Evolutionary conservation across 140 eudicot species (phyloP).

Genomic region (Senecio squalidus): DNA sequence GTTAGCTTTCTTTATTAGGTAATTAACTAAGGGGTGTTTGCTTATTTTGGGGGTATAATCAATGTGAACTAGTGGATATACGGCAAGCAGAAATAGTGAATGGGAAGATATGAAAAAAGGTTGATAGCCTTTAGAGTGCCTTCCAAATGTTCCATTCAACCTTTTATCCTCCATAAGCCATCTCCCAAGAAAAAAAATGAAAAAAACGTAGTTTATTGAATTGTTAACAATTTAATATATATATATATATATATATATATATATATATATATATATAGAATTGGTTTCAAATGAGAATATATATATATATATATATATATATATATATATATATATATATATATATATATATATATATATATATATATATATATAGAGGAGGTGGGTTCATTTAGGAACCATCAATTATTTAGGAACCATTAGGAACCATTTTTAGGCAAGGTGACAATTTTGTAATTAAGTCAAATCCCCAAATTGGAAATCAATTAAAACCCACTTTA

Average conservation of each 20-base stretch:
- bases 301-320: not conserved
- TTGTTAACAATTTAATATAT: not conserved
- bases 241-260: too few relatives aligned
- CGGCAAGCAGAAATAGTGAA: constrained; percentile 30
- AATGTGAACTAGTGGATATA: constrained; percentile 14
- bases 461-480: too few relatives aligned
- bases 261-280: too few relatives aligned
- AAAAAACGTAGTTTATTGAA: not conserved
- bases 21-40: constrained; percentile 29
- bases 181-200: not conserved
- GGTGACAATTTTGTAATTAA: too few relatives aligned
- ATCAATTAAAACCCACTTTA: too few relatives aligned
- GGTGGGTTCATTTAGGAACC: too few relatives aligned
- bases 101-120: constrained; percentile 23
- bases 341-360: not conserved
- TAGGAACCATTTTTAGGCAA: too few relatives aligned
- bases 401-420: too few relatives aligned
- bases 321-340: not conserved
- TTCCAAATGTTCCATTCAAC: constrained; percentile 31
- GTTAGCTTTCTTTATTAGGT: constrained; percentile 22
- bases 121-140: constrained; percentile 44
- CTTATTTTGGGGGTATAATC: constrained; percentile 31
- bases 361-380: too few relatives aligned
- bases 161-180: constrained; percentile 12
- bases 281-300: too few relatives aligned